Conservation (phyloP, 2,329 filamentous ascomycete genomes). For the Didymella sp. region DNA sequence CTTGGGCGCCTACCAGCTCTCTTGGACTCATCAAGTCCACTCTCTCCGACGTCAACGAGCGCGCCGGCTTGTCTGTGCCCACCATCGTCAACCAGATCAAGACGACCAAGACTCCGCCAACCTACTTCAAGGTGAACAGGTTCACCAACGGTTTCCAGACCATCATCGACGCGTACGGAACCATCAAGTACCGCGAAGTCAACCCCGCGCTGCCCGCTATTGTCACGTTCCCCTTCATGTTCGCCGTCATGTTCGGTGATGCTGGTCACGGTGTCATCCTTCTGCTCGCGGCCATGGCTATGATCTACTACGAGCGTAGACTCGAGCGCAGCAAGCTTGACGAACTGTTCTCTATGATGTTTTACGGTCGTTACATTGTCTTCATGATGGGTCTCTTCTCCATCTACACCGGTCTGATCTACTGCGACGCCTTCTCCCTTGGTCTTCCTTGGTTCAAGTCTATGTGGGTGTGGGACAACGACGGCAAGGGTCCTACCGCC, state of each 20-base stretch:
- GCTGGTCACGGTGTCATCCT: constrained; percentile 93
- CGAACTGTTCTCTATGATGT: constrained; percentile 97
- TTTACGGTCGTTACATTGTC: constrained; percentile 98
- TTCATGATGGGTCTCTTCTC: constrained; percentile 98
- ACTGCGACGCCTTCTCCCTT: constrained; percentile 97
- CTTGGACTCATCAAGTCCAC: constrained; percentile 89
- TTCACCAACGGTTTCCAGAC: constrained; percentile 98
- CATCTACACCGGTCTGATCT: constrained; percentile 94
- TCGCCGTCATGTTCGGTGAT: constrained; percentile 99
- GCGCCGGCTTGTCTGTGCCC: constrained; percentile 93
- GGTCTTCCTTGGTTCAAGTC: constrained; percentile 87
- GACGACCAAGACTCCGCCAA: constrained; percentile 96
- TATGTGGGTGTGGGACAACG: constrained; percentile 85
- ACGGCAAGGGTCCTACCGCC: constrained; percentile 70
- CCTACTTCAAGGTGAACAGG: constrained; percentile 97
- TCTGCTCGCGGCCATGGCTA: constrained; percentile 79
- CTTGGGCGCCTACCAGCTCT: constrained; percentile 94
- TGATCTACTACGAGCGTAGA: constrained; percentile 97
- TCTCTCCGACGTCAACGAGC: constrained; percentile 94
- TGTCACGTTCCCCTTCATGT: constrained; percentile 98
- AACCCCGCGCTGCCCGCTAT: constrained; percentile 96
- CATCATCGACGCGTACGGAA: constrained; percentile 98
- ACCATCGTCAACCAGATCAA: constrained; percentile 98
- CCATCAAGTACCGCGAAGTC: constrained; percentile 95
- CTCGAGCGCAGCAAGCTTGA: constrained; percentile 86